phyloP scores from a whole-genome alignment of 805 yeast species.

The Schwanniomyces polymorphus region DNA sequence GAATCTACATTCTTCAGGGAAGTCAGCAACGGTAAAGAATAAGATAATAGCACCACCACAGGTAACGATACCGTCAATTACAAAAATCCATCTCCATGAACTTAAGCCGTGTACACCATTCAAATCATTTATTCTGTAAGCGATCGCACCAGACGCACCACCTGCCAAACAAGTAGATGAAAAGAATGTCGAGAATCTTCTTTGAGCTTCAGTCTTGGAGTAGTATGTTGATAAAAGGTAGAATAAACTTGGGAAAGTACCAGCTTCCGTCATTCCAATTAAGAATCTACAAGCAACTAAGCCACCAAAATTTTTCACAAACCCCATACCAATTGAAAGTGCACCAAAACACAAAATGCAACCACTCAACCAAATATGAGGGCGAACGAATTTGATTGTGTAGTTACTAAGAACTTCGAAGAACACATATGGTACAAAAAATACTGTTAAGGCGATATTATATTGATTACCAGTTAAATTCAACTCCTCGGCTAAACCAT shows the following conservation, averaged over 20 bases:
- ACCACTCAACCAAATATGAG: conserved; percentile 61
- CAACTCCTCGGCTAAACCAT: conserved; percentile 61
- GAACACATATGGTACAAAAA: conserved; percentile 67
- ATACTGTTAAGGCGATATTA: conserved; percentile 64
- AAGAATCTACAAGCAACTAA: conserved; percentile 63
- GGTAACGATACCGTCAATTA: conserved; percentile 46
- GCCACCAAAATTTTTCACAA: conserved; percentile 56
- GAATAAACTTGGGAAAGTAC: conserved; percentile 75
- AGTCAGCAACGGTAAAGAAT: conserved; percentile 60
- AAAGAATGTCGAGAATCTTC: conserved; percentile 68
- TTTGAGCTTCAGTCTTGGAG: conserved; percentile 63
- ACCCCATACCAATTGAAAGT: conserved; percentile 66
- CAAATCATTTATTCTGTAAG: conserved; percentile 60
- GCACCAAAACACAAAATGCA: conserved; percentile 66
- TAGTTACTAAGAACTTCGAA: conserved; percentile 69
- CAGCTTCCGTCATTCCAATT: conserved; percentile 67
- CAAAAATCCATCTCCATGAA: conserved; percentile 54
- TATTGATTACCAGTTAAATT: conserved; percentile 57
- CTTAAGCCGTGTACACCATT: conserved; percentile 42
- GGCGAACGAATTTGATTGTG: conserved; percentile 55
- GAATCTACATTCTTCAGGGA: conserved; percentile 66
- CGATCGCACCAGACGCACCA: conserved; percentile 75
- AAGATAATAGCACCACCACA: conserved; percentile 35
- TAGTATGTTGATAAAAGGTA: conserved; percentile 69
- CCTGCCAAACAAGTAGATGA: conserved; percentile 75